Conservation (phyloP, 2,329 filamentous ascomycete species). For the Claviceps arundinis region DNA sequence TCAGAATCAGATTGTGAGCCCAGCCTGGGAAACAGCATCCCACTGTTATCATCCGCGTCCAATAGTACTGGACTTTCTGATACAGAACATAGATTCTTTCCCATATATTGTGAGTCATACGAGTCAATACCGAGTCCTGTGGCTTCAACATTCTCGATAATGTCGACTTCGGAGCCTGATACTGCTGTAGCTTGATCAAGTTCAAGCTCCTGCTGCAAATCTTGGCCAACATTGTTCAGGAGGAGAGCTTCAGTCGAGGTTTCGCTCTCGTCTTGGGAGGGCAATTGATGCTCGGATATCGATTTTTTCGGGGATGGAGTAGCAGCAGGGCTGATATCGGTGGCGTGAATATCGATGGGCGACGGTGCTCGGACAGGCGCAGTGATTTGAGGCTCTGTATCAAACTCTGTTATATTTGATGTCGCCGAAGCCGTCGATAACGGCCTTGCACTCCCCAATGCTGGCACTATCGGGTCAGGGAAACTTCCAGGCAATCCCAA, state of each 20-base stretch:
- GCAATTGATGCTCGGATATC: constrained; percentile 34
- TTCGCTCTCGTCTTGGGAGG: constrained; percentile 32
- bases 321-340: constrained; percentile 16
- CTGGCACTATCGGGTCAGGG: constrained; percentile 26
- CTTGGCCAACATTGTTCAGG: not conserved
- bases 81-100: constrained; percentile 36
- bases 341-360: constrained; percentile 13
- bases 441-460: constrained; percentile 34
- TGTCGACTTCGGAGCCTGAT: not conserved
- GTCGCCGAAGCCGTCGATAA: constrained; percentile 44
- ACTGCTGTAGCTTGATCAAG: not conserved
- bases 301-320: constrained; percentile 18
- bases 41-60: constrained; percentile 8
- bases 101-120: constrained; percentile 25
- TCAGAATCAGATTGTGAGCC: constrained; percentile 25
- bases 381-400: constrained; percentile 56
- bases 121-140: constrained; percentile 5
- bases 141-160: not conserved
- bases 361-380: constrained; percentile 25
- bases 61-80: constrained; percentile 11
- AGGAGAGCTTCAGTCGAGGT: not conserved
- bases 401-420: constrained; percentile 57
- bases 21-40: constrained; percentile 21
- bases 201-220: not conserved
- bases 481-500: constrained; percentile 54